Evolutionary conservation across 805 yeast species (phyloP), one percentile per base, ranked within the genome.

Genomic region (Cyberlindnera euphorbiae): DNA sequence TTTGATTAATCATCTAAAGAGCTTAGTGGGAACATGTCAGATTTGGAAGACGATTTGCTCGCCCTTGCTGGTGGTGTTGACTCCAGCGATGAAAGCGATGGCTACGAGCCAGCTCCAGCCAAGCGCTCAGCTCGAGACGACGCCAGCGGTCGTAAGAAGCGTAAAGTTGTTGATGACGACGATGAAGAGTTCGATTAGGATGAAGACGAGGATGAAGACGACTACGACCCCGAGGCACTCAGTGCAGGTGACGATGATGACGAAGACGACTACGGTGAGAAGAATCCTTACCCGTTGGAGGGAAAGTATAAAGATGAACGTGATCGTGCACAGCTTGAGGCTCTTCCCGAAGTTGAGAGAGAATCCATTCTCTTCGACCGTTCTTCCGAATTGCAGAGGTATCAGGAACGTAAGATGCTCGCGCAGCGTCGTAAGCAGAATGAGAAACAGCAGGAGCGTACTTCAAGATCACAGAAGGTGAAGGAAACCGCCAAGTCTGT

Each of bases 301-400:
- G 96, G 95, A 7, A 87, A 86, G 53, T 93, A 80, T 66, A 84
- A 79, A 52, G 82, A 88, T 59, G 95, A 79, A 36, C 69, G 66
- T 8, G 99, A 93, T 61, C 73, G 85, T 42, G 77, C 64, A 2
- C 60, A 66, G 36, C 66, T 84, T 53, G 79, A 71, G 32, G 56
- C 68, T 1, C 72, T 93, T 79, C 95, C 90, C 38, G 98, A 93
- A 67, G 76, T 93, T 59, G 85, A 85, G 53, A 82, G 97, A 54
- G 98, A 93, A 66, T 80, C 83, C 49, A 76, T 88, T 38, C 71
- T 93, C 38, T 93, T 86, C 51, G 97, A 90, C 38, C 85, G 99
- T 61, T 76, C 86, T 8, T 96, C 88, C 62, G 94, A 85, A 44
- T 75, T 86, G 78, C 95, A 90, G 59, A 78, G 83, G 47, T 89